Evolutionary conservation across 768 basidiomycete genomes (phyloP), one percentile per base, ranked within the genome.

Genomic region (Leccinellum rugosiceps): DNA sequence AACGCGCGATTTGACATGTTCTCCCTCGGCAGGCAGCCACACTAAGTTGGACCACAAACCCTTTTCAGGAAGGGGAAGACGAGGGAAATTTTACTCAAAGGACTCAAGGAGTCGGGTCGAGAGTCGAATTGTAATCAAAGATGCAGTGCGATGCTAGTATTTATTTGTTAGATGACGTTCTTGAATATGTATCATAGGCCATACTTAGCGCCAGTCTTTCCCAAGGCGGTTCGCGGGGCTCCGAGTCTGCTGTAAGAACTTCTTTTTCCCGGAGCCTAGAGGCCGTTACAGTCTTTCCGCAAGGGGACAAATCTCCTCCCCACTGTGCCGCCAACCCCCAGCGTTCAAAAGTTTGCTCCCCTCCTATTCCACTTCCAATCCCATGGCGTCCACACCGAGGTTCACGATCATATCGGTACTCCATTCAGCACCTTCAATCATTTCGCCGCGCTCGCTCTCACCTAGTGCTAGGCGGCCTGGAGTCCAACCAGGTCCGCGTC

Each of bases 371-470:
- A n/a, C 28, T 32, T 44, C n/a, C 49, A 41, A 71, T n/a, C n/a
- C n/a, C 38, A 41, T 72, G 69, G 14, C 53, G 3, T 52, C 60
- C 17, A 58, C 55, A 52, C 56, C 48, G 21, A 14, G 15, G 14
- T 66, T 63, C 48, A 72, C 72, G 11, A 44, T 73, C 61, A 61
- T 72, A 4, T 4, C 30, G 71, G 71, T 13, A 73, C 71, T 0
- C 72, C 72, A 9, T 72, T 65, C 35, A 73, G 70, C 50, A 72
- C 72, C 2, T 73, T 70, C 32, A 73, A 68, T 6, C 68, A 71
- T 15, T 38, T 68, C 32, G 61, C 73, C 46, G 72, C 71, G 0
- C 70, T 72, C 25, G 72, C 41, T 1, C 60, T 72, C 46, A 61
- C 53, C 21, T 57, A 72, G n/a, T n/a, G n/a, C 63, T 73, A 70